phyloP scores from a whole-genome alignment of 1,139 yeast species.

The Diutina pseudorugosa region DNA sequence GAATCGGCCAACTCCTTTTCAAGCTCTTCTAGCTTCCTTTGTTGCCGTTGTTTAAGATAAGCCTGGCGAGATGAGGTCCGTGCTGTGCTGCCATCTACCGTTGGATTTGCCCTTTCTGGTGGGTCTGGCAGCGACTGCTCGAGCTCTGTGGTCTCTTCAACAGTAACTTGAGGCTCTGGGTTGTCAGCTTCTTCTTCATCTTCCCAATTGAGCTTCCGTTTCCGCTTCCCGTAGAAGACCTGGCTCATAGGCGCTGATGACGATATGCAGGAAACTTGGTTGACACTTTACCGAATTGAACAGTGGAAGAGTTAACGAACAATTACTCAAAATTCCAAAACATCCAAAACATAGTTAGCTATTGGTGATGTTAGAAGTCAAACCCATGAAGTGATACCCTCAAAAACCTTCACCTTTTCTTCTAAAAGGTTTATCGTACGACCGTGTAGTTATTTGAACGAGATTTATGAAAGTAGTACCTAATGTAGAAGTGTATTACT shows the following conservation, averaged over 20 bases:
- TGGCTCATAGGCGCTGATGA: neutral
- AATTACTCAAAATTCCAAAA: too few species aligned
- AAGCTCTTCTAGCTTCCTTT: constrained; percentile 13
- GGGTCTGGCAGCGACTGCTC: neutral
- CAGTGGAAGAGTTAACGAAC: too few species aligned
- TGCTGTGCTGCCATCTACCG: neutral
- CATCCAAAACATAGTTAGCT: too few species aligned
- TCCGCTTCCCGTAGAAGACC: neutral
- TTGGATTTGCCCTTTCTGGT: neutral
- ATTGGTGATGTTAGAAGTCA: too few species aligned
- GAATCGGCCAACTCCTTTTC: constrained; percentile 29
- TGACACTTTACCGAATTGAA: too few species aligned
- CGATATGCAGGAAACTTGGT: neutral
- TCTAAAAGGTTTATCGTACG: too few species aligned
- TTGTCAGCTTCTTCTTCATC: constrained; percentile 8
- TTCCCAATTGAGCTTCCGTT: constrained; percentile 3
- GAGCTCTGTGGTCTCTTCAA: neutral
- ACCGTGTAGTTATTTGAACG: too few species aligned
- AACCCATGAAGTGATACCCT: too few species aligned
- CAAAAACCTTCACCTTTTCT: too few species aligned
- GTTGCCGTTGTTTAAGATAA: constrained; percentile 23
- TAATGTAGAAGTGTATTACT: too few species aligned
- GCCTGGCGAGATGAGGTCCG: constrained; percentile 11
- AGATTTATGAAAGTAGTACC: too few species aligned
- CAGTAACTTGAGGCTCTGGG: neutral